Evolutionary conservation across 1,284 basidiomycete genomes (phyloP), one percentile per base, ranked within the genome.

Genomic region (Pseudozyma thailandica): DNA sequence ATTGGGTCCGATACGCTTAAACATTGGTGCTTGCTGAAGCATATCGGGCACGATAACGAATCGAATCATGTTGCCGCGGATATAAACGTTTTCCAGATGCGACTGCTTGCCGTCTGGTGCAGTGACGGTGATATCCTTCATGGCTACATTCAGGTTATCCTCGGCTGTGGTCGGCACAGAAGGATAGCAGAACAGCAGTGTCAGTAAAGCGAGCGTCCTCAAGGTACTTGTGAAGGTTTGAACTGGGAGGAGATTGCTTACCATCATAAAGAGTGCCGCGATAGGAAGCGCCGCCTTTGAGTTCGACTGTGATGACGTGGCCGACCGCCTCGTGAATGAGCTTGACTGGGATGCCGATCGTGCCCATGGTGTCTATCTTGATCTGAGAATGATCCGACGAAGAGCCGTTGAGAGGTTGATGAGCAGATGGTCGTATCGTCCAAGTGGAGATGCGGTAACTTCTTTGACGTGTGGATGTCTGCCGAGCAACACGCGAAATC

Each of bases 1-100:
- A 83, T 98, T 97, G 16, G 94, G 93, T 45, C 95, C 94, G 49
- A 97, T 92, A 73, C 95, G 91, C 86, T 98, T 98, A 86, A 98
- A 95, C 96, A 99, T 99, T 20, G 96, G 96, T 25, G 96, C 96
- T 84, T 98, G 97, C 82, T 97, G 92, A 75, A 99, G 87, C 91
- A 99, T 97, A 84, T 98, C 96, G 47, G 96, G 96, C 25, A 99
- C 96, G 83, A 98, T 97, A 86, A 98, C 95, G 87, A 98, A 98
- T 18, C 80, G 62, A 12, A 82, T 83, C 92, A 98, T 97, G 84
- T 92, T 94, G 73, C 96, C 96, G 75, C 96, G 88, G 79, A 99
- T 98, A 85, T 98, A 99, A 39, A 98, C 94, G 85, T 97, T 95
- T 86, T 98, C 95, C 54, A 99, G 87, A 84, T 98, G 96, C n/a